A percentile compares a stretch with the other conserved stretches of the same genome.
phyloP scores from a whole-genome alignment of 2,329 filamentous ascomycete species.

The Bipolaris gigantea region DNA sequence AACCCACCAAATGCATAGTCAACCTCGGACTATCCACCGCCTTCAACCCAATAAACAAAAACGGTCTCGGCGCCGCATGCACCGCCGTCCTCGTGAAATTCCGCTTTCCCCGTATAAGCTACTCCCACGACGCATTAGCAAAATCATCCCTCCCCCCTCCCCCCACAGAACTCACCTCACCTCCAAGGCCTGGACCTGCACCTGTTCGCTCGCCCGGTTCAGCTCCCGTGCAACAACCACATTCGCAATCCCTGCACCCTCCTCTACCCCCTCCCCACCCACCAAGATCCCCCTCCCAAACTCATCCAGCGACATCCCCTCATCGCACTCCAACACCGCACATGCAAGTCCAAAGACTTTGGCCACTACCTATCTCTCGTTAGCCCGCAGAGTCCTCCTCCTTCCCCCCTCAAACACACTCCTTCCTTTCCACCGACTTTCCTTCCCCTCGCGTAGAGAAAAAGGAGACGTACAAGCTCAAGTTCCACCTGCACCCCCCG shows the following conservation, averaged over 20 bases:
- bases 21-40: conserved; percentile 42
- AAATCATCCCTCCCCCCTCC: too few relatives aligned
- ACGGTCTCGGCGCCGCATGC: conserved; percentile 73
- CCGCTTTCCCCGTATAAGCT: conserved; percentile 78
- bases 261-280: conserved; percentile 24
- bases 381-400: too few relatives aligned
- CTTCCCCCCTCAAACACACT: too few relatives aligned
- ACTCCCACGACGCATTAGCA: not conserved
- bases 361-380: conserved; percentile 58
- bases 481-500: conserved; percentile 74
- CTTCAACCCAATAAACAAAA: conserved; percentile 81
- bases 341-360: conserved; percentile 73
- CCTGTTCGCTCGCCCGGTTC: conserved; percentile 68
- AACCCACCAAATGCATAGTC: conserved; percentile 48
- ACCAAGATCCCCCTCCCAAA: conserved; percentile 73
- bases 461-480: conserved; percentile 58
- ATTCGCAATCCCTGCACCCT: conserved; percentile 69
- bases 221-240: conserved; percentile 81
- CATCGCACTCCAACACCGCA: conserved; percentile 71
- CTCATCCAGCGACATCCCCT: conserved; percentile 75
- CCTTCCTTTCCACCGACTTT: too few relatives aligned
- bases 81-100: conserved; percentile 76
- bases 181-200: conserved; percentile 79
- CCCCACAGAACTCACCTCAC: conserved; percentile 16
- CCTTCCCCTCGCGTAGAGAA: too few relatives aligned